phyloP scores from a whole-genome alignment of 2,329 filamentous ascomycete species.

The Seiridium cupressi region DNA sequence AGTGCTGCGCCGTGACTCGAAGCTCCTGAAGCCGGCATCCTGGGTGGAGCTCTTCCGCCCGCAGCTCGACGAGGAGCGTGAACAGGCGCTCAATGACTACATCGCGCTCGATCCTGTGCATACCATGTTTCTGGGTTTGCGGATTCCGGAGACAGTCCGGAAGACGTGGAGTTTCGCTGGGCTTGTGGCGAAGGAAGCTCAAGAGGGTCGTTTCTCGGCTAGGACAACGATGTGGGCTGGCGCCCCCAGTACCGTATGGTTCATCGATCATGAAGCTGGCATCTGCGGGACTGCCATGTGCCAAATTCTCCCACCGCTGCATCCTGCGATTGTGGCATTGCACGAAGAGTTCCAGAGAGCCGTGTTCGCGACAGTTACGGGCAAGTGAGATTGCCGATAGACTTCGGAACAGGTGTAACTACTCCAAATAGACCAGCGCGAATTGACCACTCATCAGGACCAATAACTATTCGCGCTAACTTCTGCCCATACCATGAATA shows the following conservation, averaged over 20 bases:
- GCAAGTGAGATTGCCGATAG: no score
- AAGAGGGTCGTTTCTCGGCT: slow-evolving; percentile 16
- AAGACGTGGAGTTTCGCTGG: slow-evolving; percentile 25
- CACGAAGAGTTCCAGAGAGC: no score
- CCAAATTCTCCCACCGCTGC: slow-evolving; percentile 11
- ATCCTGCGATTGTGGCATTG: no score
- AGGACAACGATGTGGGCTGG: slow-evolving; percentile 21
- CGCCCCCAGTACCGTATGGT: slow-evolving; percentile 19
- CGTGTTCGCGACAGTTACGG: no score
- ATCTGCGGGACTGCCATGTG: slow-evolving; percentile 20
- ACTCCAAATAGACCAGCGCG: no score
- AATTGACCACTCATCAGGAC: no score
- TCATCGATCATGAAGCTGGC: slow-evolving; percentile 21
- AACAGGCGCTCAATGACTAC: slow-evolving; percentile 21
- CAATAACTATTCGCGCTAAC: no score
- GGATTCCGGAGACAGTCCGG: slow-evolving; percentile 15
- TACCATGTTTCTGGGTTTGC: slow-evolving; percentile 15
- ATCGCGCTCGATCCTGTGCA: slow-evolving; percentile 13
- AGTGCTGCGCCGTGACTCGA: slow-evolving; percentile 18
- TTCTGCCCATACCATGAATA: no score
- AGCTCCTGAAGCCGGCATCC: slow-evolving; percentile 16
- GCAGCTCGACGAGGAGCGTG: slow-evolving; percentile 20
- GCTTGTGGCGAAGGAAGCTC: slow-evolving; percentile 18
- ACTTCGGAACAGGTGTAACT: no score
- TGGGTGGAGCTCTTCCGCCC: slow-evolving; percentile 24